These are phyloP conservation scores for Monilinia fructicola DNA, from an alignment of 2,329 filamentous ascomycete species.

Conservation along the genomic window DNA sequence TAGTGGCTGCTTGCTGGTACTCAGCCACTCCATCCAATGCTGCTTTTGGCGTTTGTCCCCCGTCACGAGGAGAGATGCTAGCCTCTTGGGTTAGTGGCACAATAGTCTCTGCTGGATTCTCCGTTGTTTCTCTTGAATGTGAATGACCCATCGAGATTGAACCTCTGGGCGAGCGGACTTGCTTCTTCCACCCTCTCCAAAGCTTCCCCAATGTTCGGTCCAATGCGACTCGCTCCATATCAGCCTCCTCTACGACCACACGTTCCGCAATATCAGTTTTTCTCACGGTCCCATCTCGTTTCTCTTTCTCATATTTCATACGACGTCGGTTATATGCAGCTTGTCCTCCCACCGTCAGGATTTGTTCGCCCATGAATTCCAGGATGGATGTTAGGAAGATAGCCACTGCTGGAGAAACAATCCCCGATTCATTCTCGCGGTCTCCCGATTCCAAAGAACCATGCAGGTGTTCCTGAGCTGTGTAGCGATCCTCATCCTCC, in stretches of 20 bases:
- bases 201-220: slow-evolving; percentile 84
- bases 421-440: slow-evolving; percentile 50
- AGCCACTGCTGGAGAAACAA: slow-evolving; percentile 84
- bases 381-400: slow-evolving; percentile 95
- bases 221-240: slow-evolving; percentile 90
- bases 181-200: slow-evolving; percentile 95
- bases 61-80: slow-evolving; percentile 43
- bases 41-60: slow-evolving; percentile 27
- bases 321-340: slow-evolving; percentile 72
- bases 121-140: slow-evolving; percentile 50
- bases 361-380: slow-evolving; percentile 90
- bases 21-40: slow-evolving; percentile 33
- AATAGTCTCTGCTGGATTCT: slow-evolving; percentile 29
- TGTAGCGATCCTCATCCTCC: slow-evolving; percentile 89
- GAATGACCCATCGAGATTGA: slow-evolving; percentile 49
- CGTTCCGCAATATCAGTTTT: slow-evolving; percentile 57
- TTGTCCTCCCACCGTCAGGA: slow-evolving; percentile 81
- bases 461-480: slow-evolving; percentile 73
- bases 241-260: slow-evolving; percentile 81
- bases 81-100: slow-evolving; percentile 35
- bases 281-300: slow-evolving; percentile 50
- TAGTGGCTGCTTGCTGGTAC: slow-evolving; percentile 49
- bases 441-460: slow-evolving; percentile 57
- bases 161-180: slow-evolving; percentile 59
- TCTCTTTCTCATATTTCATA: slow-evolving; percentile 57